Base-by-base conservation (phyloP, 2,329 filamentous ascomycete species). In the Cercospora janseana region DNA sequence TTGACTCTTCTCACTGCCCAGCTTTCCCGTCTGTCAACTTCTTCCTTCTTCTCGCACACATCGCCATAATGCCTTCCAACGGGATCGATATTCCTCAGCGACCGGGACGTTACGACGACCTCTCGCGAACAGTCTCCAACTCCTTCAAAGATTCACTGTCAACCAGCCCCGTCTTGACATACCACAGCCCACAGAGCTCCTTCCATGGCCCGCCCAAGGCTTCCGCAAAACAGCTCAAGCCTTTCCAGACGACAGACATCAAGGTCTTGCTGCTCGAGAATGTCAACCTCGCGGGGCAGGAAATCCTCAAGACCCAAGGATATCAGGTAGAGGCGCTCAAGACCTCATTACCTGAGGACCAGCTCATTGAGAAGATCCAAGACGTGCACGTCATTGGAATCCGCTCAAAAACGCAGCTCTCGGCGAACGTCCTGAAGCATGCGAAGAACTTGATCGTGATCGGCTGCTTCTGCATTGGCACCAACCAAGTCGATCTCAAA, bases 401-500 rank as follows among this genome's bases (percentile, higher is more conserved):
- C 64, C 88, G 93, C 59, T 97, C 92, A 52, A 98, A 98, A 78
- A 98, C 93, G 26, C 95, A 93, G 75, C 81, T 98, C 67, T 92
- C 84, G 6, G 85, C 87, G 56, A 85, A 84, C 64, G 88, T 98
- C 21, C 79, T 98, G 54, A 79, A 82, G 49, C 85, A 94, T 69
- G 93, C 93, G 48, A 94, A 91, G 75, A 95, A 96, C 69, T 80
- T 98, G 46, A 86, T 97, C 52, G 93, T 96, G 55, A 83, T 97
- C 62, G 93, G 93, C 54, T 98, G 93, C 76, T 98, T 98, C 80
- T 98, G 93, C 71, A 98, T 98, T 64, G 93, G 93, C 59, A 98
- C 93, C 50, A 97, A 95, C 75, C 90, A 95, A 70, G 90, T 95
- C 59, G 86, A 95, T 68, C 82, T 95, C 53, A 80, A 88, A 55